phyloP scores from a whole-genome alignment of 1,284 basidiomycete genomes.

The Marasmius oreades region DNA sequence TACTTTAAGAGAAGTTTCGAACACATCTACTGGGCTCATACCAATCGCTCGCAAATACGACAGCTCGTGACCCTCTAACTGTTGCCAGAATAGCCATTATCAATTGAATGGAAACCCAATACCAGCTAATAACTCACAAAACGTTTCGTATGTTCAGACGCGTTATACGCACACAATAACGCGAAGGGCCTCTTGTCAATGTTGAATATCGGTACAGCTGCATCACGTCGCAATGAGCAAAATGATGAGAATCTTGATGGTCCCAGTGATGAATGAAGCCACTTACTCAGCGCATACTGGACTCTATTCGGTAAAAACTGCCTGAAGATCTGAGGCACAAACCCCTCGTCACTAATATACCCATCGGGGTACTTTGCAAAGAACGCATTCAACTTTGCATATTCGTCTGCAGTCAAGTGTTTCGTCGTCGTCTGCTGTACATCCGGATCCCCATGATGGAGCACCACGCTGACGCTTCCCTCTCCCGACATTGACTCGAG shows the following conservation, averaged over 20 bases:
- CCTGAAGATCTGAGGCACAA: conserved; percentile 74
- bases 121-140: conserved; percentile 50
- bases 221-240: conserved; percentile 2
- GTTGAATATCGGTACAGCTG: conserved; percentile 90
- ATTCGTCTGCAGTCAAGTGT: conserved; percentile 65
- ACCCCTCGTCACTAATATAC: conserved; percentile 75
- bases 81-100: conserved; percentile 11
- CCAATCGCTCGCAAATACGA: conserved; percentile 89
- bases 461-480: conserved; percentile 60
- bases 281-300: conserved; percentile 81
- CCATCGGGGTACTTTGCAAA: conserved; percentile 79
- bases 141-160: conserved; percentile 73
- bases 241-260: not conserved
- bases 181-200: conserved; percentile 94
- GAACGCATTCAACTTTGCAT: conserved; percentile 70
- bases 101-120: not conserved
- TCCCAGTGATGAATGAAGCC: not conserved
- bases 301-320: conserved; percentile 77
- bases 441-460: conserved; percentile 45
- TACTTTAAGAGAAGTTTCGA: conserved; percentile 11
- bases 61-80: conserved; percentile 90
- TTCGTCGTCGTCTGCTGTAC: conserved; percentile 39
- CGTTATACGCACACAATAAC: conserved; percentile 87
- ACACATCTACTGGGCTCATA: conserved; percentile 22
- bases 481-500: conserved; percentile 71